phyloP scores from a whole-genome alignment of 192 early-diverging fungal species.

The Radiomyces spectabilis region DNA sequence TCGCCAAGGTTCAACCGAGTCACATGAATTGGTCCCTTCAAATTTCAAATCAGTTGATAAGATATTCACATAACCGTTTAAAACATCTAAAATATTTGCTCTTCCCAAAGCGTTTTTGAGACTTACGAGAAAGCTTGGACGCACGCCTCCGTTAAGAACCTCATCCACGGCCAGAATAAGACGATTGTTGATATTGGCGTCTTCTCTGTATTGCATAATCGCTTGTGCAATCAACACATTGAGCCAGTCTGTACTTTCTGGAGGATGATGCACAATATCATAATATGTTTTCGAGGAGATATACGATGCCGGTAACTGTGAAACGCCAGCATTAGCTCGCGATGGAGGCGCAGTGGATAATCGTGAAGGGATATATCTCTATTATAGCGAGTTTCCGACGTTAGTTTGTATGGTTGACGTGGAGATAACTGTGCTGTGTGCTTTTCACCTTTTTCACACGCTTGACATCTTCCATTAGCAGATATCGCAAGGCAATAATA shows the following conservation, averaged over 20 bases:
- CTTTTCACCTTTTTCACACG: slow-evolving; percentile 24
- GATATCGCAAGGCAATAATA: slow-evolving; percentile 39
- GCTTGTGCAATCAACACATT: slow-evolving; percentile 75
- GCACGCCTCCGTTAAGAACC: slow-evolving; percentile 56
- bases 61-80: neutral
- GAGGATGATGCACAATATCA: slow-evolving; percentile 42
- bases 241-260: slow-evolving; percentile 78
- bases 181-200: slow-evolving; percentile 57
- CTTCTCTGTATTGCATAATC: slow-evolving; percentile 65
- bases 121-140: slow-evolving; percentile 66
- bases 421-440: too few species aligned
- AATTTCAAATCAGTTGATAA: neutral
- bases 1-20: slow-evolving; percentile 48
- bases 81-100: neutral
- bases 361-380: slow-evolving; percentile 36
- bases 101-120: neutral
- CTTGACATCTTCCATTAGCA: slow-evolving; percentile 44
- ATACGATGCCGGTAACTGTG: slow-evolving; percentile 36
- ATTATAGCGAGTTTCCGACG: too few species aligned
- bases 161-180: slow-evolving; percentile 61
- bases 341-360: slow-evolving; percentile 37
- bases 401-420: too few species aligned
- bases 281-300: slow-evolving; percentile 54
- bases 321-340: slow-evolving; percentile 37
- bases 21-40: slow-evolving; percentile 50